A percentile compares a stretch with the other conserved stretches of the same genome.
phyloP scores from a whole-genome alignment of 768 basidiomycete species.

The Asterophora parasitica region DNA sequence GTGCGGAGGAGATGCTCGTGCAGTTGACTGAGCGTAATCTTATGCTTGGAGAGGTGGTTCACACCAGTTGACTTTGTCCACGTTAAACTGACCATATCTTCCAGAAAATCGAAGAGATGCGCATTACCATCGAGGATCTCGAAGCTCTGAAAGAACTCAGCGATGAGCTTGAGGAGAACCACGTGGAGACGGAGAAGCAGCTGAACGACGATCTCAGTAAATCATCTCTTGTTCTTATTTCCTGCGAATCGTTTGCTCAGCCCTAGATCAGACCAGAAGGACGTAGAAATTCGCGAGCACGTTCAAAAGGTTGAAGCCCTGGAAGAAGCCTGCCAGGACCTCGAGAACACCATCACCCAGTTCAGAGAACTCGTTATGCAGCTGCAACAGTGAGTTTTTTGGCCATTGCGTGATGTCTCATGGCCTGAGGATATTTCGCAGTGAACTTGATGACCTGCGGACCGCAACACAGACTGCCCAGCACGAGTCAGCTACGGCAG shows the following conservation, averaged over 20 bases:
- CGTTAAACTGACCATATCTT: neutral
- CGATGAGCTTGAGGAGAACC: slow-evolving; percentile 96
- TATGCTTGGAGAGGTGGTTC: slow-evolving; percentile 76
- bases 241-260: neutral
- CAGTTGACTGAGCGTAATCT: slow-evolving; percentile 93
- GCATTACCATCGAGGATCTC: slow-evolving; percentile 91
- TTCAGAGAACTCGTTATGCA: slow-evolving; percentile 90
- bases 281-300: slow-evolving; percentile 65
- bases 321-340: slow-evolving; percentile 79
- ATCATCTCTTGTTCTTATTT: slow-evolving; percentile 15
- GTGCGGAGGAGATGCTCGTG: slow-evolving; percentile 95
- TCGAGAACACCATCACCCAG: slow-evolving; percentile 83
- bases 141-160: slow-evolving; percentile 94
- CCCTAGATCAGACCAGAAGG: slow-evolving; percentile 53
- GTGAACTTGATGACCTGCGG: slow-evolving; percentile 82
- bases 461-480: slow-evolving; percentile 83
- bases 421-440: slow-evolving; percentile 24
- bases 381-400: slow-evolving; percentile 62
- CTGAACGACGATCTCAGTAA: slow-evolving; percentile 86
- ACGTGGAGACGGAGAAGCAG: slow-evolving; percentile 87
- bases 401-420: neutral
- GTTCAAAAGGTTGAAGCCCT: slow-evolving; percentile 57
- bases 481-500: slow-evolving; percentile 75
- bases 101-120: slow-evolving; percentile 97
- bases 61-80: neutral